These are phyloP conservation scores for Rauvolfia tetraphylla DNA, from an alignment of 257 asterid species.

Conservation along the genomic window DNA sequence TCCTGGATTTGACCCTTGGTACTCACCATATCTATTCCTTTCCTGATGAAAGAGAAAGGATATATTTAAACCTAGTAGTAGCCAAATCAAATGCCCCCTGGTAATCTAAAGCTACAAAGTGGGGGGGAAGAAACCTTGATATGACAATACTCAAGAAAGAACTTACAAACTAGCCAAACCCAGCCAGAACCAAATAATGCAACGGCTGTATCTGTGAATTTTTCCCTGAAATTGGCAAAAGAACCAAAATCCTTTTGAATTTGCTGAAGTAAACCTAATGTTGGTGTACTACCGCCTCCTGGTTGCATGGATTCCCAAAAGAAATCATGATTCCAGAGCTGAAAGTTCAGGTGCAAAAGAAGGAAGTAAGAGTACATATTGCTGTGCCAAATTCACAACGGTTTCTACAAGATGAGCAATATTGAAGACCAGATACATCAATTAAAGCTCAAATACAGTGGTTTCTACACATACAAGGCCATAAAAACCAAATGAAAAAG, in stretches of 20 bases:
- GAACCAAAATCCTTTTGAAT: slow-evolving; percentile 91
- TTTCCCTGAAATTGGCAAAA: slow-evolving; percentile 62
- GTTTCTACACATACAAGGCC: neutral
- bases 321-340: slow-evolving; percentile 98
- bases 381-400: neutral
- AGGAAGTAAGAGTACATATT: slow-evolving; percentile 4
- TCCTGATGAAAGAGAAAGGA: neutral
- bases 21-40: too few species aligned
- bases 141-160: slow-evolving; percentile 6
- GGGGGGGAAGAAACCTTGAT: neutral
- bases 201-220: slow-evolving; percentile 61
- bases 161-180: slow-evolving; percentile 97
- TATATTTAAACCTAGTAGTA: neutral
- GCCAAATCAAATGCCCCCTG: neutral
- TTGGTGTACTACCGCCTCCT: slow-evolving; percentile 81
- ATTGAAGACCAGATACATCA: neutral
- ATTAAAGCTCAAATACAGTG: neutral
- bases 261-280: slow-evolving; percentile 66
- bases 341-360: slow-evolving; percentile 13
- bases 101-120: neutral
- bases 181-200: slow-evolving; percentile 86
- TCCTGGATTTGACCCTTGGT: too few species aligned
- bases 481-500: neutral
- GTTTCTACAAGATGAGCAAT: neutral
- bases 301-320: slow-evolving; percentile 98